These are phyloP conservation scores for Penicillium lagena DNA, from an alignment of 495 filamentous ascomycete genomes.

Conservation along the genomic window DNA sequence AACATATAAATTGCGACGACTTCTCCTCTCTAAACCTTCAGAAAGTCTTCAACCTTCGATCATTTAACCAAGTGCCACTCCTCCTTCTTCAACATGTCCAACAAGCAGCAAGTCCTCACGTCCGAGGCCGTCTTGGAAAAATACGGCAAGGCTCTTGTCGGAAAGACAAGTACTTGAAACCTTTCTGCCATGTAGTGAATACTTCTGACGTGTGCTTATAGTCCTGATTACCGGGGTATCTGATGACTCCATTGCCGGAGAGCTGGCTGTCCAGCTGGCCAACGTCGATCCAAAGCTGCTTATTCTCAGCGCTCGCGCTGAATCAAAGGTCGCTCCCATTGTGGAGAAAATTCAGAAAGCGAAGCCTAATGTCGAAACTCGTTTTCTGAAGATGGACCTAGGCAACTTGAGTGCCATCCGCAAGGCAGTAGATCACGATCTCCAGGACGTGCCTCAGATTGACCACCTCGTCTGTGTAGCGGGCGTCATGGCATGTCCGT, in stretches of 20 bases:
- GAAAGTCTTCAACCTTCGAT: not conserved
- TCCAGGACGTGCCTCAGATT: constrained; percentile 8
- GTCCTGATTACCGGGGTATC: constrained; percentile 17
- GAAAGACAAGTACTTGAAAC: constrained; percentile 11
- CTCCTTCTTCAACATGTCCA: constrained; percentile 5
- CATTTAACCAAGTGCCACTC: not conserved
- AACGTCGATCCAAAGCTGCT: constrained; percentile 9
- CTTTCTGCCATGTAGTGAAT: not conserved
- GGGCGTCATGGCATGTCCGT: constrained; percentile 14
- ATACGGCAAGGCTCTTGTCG: constrained; percentile 11
- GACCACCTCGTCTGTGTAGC: constrained; percentile 12
- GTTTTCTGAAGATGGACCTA: constrained; percentile 13
- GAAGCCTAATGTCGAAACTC: constrained; percentile 9
- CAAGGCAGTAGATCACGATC: constrained; percentile 1
- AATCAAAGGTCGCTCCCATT: constrained; percentile 8
- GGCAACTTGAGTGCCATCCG: constrained; percentile 7
- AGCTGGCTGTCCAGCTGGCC: constrained; percentile 11
- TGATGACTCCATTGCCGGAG: constrained; percentile 13
- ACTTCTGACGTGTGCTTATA: not conserved
- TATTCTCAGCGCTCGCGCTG: constrained; percentile 11
- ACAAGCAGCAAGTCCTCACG: constrained; percentile 7
- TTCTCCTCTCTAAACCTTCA: not conserved
- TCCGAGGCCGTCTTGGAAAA: constrained; percentile 16
- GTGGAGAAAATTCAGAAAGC: constrained; percentile 4
- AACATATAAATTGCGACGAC: too few relatives aligned